Evolutionary conservation across 2,329 filamentous ascomycete genomes (phyloP).

Genomic region (Colletotrichum tabaci): DNA sequence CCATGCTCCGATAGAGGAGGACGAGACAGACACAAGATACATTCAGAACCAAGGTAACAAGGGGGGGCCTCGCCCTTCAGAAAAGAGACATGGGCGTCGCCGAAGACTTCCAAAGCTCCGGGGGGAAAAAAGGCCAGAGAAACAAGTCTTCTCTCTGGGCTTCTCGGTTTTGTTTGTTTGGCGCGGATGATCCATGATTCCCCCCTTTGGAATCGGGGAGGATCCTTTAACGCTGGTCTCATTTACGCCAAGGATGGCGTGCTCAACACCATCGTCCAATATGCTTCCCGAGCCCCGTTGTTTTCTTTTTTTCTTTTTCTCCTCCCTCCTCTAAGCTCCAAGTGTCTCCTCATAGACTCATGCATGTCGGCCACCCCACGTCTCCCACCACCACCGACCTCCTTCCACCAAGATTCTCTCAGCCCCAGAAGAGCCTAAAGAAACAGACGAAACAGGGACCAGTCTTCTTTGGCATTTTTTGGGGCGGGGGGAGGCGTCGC

Average conservation of each 20-base stretch:
- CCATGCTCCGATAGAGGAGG: slow-evolving; percentile 14
- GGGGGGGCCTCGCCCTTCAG: neutral
- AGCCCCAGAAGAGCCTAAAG: neutral
- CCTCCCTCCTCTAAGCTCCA: neutral
- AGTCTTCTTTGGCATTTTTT: neutral
- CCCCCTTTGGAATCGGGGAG: slow-evolving; percentile 20
- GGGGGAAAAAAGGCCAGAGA: too few species aligned
- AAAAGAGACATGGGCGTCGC: slow-evolving; percentile 8
- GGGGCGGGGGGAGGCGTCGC: neutral
- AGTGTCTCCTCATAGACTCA: neutral
- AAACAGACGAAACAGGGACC: slow-evolving; percentile 17
- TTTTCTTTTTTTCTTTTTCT: slow-evolving; percentile 15
- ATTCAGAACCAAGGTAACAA: too few species aligned
- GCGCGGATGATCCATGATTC: slow-evolving; percentile 10
- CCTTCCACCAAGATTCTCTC: neutral
- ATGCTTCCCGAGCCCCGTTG: slow-evolving; percentile 33
- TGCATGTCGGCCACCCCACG: neutral
- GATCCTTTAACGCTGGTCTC: slow-evolving; percentile 32
- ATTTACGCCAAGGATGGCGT: slow-evolving; percentile 42
- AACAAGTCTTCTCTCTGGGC: neutral
- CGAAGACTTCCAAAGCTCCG: neutral
- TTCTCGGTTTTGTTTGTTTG: slow-evolving; percentile 27
- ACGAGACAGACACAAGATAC: neutral
- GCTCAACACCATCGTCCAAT: slow-evolving; percentile 41
- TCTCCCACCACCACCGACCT: slow-evolving; percentile 1